Evolutionary conservation across 108 stramenopile genomes (phyloP).

Genomic region (Nitzschia sp.): DNA sequence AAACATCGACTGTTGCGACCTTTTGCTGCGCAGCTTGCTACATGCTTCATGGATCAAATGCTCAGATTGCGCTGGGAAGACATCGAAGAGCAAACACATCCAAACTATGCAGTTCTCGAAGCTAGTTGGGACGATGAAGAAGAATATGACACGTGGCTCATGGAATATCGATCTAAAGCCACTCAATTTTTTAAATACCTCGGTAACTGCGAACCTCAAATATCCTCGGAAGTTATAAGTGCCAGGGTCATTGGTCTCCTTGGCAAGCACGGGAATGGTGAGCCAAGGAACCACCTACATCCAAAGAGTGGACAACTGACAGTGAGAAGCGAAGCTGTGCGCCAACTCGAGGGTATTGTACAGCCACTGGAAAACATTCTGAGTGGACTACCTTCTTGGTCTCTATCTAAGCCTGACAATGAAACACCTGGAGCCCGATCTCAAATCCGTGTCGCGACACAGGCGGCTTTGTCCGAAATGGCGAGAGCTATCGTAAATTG

Average conservation of each 20-base stretch:
- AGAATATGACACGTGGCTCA: slow-evolving; percentile 71
- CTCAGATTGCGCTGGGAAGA: slow-evolving; percentile 80
- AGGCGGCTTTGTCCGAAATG: slow-evolving; percentile 58
- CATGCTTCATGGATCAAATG: slow-evolving; percentile 65
- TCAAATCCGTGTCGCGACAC: slow-evolving; percentile 49
- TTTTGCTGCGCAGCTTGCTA: slow-evolving; percentile 53
- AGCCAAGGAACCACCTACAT: slow-evolving; percentile 65
- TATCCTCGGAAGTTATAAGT: slow-evolving; percentile 50
- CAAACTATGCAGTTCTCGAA: slow-evolving; percentile 54
- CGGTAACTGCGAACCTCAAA: slow-evolving; percentile 61
- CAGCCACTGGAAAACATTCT: slow-evolving; percentile 81
- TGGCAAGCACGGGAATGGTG: slow-evolving; percentile 61
- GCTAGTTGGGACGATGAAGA: slow-evolving; percentile 84
- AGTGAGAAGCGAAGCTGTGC: slow-evolving; percentile 59
- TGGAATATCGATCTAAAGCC: slow-evolving; percentile 71
- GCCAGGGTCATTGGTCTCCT: slow-evolving; percentile 50
- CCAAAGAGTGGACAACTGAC: slow-evolving; percentile 67
- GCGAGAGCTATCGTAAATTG: slow-evolving; percentile 64
- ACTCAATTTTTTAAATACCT: slow-evolving; percentile 72
- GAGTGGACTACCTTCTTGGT: slow-evolving; percentile 69
- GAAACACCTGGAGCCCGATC: slow-evolving; percentile 7
- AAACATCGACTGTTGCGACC: slow-evolving; percentile 46
- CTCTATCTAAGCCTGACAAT: slow-evolving; percentile 37
- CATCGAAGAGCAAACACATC: slow-evolving; percentile 72
- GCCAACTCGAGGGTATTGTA: slow-evolving; percentile 69